Evolutionary conservation across 2,329 filamentous ascomycete genomes (phyloP).

Genomic region (Diplodia seriata): DNA sequence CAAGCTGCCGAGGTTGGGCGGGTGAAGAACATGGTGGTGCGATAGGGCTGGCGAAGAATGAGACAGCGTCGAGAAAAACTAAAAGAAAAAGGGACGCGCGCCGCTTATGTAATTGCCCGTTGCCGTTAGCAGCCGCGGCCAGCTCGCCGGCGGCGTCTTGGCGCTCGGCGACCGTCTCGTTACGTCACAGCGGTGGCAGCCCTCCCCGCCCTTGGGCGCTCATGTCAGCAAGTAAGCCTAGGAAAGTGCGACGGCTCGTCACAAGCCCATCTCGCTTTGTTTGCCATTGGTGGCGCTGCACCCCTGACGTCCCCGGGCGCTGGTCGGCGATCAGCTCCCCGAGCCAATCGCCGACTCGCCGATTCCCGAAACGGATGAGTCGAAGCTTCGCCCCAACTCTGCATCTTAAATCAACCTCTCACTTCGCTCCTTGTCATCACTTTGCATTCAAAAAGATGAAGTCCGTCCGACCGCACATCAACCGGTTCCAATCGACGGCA

Average conservation of each 20-base stretch:
- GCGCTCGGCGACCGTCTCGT: neutral
- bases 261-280: no score
- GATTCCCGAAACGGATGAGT: no score
- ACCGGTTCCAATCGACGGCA: neutral
- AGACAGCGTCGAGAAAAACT: neutral
- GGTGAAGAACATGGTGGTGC: constrained; percentile 16
- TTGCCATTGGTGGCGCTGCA: no score
- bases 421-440: neutral
- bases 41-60: neutral
- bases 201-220: neutral
- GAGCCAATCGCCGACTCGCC: no score
- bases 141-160: neutral
- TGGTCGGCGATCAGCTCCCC: no score
- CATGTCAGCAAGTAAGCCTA: neutral
- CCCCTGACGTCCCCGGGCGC: no score
- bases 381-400: neutral
- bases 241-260: no score
- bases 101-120: neutral
- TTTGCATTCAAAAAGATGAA: neutral
- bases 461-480: neutral
- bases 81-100: neutral
- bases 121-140: neutral
- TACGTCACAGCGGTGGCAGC: neutral
- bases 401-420: neutral
- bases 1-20: constrained; percentile 10